phyloP scores from a whole-genome alignment of 2,329 filamentous ascomycete species.

The Monosporascus sp. region DNA sequence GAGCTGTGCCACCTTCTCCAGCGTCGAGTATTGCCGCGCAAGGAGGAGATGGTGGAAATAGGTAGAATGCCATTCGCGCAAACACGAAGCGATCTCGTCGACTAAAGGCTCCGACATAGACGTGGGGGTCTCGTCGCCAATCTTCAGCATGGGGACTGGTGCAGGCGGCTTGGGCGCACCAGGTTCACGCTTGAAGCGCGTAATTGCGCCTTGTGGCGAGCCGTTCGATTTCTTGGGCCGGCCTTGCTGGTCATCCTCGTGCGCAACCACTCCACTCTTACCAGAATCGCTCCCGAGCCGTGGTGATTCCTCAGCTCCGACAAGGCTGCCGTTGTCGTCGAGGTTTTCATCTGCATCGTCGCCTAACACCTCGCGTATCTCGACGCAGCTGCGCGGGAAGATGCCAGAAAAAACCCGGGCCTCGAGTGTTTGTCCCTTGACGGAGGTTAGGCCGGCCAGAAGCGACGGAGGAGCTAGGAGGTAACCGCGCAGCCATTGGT shows the following conservation, averaged over 20 bases:
- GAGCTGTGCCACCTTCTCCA: constrained; percentile 76
- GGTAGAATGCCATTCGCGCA: constrained; percentile 97
- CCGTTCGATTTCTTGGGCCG: constrained; percentile 1
- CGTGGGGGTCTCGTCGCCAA: constrained; percentile 92
- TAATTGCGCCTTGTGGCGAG: neutral
- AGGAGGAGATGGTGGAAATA: constrained; percentile 90
- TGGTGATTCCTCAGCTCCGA: constrained; percentile 25
- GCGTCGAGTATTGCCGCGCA: constrained; percentile 69
- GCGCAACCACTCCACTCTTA: constrained; percentile 45
- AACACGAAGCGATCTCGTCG: constrained; percentile 93
- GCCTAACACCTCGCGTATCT: constrained; percentile 86
- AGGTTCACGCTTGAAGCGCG: constrained; percentile 48
- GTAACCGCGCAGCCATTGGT: constrained; percentile 92
- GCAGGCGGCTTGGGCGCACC: constrained; percentile 73
- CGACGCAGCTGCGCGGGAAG: constrained; percentile 90
- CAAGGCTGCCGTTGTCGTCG: constrained; percentile 33
- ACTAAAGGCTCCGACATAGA: constrained; percentile 85
- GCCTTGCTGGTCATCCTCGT: constrained; percentile 12
- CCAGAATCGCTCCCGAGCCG: constrained; percentile 42
- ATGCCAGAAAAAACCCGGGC: constrained; percentile 98
- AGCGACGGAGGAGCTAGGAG: constrained; percentile 90
- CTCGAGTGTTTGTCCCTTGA: constrained; percentile 88
- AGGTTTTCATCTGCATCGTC: constrained; percentile 51
- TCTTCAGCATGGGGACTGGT: constrained; percentile 94
- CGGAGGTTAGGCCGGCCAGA: constrained; percentile 82